Percentiles rank a stretch among this genome's conserved stretches.
Evolutionary conservation across 345 rosid species (phyloP).

Genomic region (Eucalyptus polyanthemos): DNA sequence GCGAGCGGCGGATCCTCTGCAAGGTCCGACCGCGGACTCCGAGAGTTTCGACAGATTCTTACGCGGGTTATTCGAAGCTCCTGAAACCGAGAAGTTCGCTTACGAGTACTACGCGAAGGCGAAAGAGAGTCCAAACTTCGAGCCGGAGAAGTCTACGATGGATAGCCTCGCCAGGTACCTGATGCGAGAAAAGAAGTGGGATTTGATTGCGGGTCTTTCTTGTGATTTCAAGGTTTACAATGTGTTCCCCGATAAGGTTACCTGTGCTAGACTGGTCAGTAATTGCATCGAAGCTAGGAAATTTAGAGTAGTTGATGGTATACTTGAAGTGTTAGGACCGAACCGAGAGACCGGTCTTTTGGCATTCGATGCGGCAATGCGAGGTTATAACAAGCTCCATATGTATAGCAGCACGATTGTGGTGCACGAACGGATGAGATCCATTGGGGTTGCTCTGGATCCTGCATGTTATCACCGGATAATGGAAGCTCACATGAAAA

Average conservation of each 20-base stretch:
- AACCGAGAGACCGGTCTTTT: slow-evolving; percentile 19
- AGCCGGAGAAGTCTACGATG: slow-evolving; percentile 27
- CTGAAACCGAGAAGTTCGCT: slow-evolving; percentile 21
- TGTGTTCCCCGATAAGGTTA: slow-evolving; percentile 45
- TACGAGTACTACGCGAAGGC: slow-evolving; percentile 51
- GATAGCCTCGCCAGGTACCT: slow-evolving; percentile 50
- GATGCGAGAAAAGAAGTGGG: slow-evolving; percentile 51
- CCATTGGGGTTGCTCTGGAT: slow-evolving; percentile 22
- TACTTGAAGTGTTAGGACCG: slow-evolving; percentile 36
- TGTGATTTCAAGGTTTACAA: slow-evolving; percentile 35
- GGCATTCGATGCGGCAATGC: slow-evolving; percentile 59
- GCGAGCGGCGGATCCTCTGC: not conserved
- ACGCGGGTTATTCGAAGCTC: slow-evolving; percentile 27
- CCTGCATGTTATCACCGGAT: slow-evolving; percentile 44
- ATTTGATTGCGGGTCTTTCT: slow-evolving; percentile 26
- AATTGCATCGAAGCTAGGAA: slow-evolving; percentile 45
- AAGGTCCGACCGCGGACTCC: slow-evolving; percentile 1
- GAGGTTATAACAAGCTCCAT: slow-evolving; percentile 67
- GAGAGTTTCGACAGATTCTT: slow-evolving; percentile 27
- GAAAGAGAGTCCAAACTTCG: slow-evolving; percentile 32
- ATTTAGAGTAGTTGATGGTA: slow-evolving; percentile 27
- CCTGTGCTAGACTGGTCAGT: slow-evolving; percentile 45
- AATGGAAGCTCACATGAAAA: slow-evolving; percentile 56
- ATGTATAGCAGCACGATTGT: slow-evolving; percentile 59
- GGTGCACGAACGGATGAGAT: slow-evolving; percentile 36